Conservation (phyloP, 2,329 filamentous ascomycete species). For the Cercospora zeae-maydis region DNA sequence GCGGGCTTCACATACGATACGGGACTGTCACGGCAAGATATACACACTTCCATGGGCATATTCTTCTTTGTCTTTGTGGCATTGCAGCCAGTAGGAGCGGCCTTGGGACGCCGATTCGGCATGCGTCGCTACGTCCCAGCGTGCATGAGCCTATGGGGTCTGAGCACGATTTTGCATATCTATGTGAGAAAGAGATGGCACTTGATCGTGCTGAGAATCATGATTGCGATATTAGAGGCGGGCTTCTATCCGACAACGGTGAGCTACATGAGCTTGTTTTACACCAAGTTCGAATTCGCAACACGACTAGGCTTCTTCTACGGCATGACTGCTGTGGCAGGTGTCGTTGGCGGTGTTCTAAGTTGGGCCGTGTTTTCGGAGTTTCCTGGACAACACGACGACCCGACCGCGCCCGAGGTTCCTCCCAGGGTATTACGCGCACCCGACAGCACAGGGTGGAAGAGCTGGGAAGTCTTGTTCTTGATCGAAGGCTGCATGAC, state of each 20-base stretch:
- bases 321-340: slow-evolving; percentile 55
- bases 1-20: slow-evolving; percentile 59
- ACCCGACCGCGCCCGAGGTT: background rate
- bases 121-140: slow-evolving; percentile 56
- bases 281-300: slow-evolving; percentile 57
- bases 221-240: slow-evolving; percentile 51
- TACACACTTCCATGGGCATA: slow-evolving; percentile 55
- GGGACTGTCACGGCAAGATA: slow-evolving; percentile 49
- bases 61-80: slow-evolving; percentile 60
- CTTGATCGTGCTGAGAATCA: slow-evolving; percentile 44
- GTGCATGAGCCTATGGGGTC: slow-evolving; percentile 55
- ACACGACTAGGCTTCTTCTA: slow-evolving; percentile 55
- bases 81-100: slow-evolving; percentile 55
- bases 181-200: slow-evolving; percentile 48
- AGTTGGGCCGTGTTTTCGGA: slow-evolving; percentile 50
- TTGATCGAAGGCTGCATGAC: slow-evolving; percentile 49
- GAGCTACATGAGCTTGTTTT: slow-evolving; percentile 57
- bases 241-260: slow-evolving; percentile 60
- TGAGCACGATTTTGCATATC: slow-evolving; percentile 49
- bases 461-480: slow-evolving; percentile 52
- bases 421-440: slow-evolving; percentile 14
- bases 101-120: slow-evolving; percentile 55
- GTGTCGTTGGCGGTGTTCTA: slow-evolving; percentile 55
- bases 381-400: slow-evolving; percentile 32
- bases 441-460: slow-evolving; percentile 34